These are phyloP conservation scores for Trichoderma gamsii DNA, from an alignment of 495 filamentous ascomycete genomes.

Conservation along the genomic window DNA sequence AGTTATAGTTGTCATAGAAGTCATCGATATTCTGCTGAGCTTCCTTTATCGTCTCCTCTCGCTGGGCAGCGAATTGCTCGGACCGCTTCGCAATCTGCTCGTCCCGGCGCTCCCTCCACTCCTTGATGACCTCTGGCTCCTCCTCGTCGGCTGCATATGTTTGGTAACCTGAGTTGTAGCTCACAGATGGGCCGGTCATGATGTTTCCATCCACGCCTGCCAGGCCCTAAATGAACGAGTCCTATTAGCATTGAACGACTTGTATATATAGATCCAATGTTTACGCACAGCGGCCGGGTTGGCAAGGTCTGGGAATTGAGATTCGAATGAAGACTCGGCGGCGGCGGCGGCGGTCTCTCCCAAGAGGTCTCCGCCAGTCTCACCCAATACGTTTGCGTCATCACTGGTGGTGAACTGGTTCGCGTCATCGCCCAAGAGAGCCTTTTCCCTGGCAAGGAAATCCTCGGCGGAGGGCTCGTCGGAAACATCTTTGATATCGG, in stretches of 20 bases:
- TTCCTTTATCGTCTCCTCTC: slow-evolving; percentile 72
- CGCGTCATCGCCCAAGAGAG: slow-evolving; percentile 84
- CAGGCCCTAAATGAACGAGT: slow-evolving; percentile 52
- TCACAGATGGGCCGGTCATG: slow-evolving; percentile 68
- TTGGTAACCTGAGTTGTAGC: slow-evolving; percentile 62
- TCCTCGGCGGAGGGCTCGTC: slow-evolving; percentile 54
- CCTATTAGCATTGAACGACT: not conserved
- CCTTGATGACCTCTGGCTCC: slow-evolving; percentile 79
- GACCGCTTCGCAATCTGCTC: slow-evolving; percentile 68
- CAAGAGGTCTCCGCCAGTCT: slow-evolving; percentile 66
- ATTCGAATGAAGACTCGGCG: slow-evolving; percentile 61
- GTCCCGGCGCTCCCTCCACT: slow-evolving; percentile 89
- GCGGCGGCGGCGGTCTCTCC: slow-evolving; percentile 57
- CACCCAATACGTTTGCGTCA: slow-evolving; percentile 57
- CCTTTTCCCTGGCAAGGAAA: slow-evolving; percentile 85
- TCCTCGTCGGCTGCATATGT: slow-evolving; percentile 56
- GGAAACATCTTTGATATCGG: slow-evolving; percentile 36
- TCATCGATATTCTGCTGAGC: slow-evolving; percentile 90
- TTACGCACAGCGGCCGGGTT: slow-evolving; percentile 32
- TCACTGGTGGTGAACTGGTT: slow-evolving; percentile 77
- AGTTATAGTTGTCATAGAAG: slow-evolving; percentile 99
- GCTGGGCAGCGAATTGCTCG: slow-evolving; percentile 68
- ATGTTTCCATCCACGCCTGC: slow-evolving; percentile 78
- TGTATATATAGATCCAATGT: not conserved
- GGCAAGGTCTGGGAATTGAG: slow-evolving; percentile 78